Evolutionary conservation across 192 early-diverging fungal genomes (phyloP), one percentile per base, ranked within the genome.

Genomic region (Neocallimastix lanati): DNA sequence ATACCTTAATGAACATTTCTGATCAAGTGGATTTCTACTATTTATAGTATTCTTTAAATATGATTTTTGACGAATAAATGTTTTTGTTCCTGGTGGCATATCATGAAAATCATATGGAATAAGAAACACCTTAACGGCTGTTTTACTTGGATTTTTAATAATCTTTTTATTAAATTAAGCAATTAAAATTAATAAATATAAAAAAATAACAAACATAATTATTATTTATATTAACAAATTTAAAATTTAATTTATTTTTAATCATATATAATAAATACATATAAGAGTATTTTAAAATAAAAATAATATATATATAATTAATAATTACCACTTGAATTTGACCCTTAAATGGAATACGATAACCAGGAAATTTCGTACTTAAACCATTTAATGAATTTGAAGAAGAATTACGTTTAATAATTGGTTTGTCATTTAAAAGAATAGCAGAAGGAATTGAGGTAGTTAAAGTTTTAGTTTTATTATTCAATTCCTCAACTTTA

Each of bases 21-120:
- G 78, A n/a, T 80, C 80, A 27, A 76, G 29, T 29, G 83, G 16
- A 67, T 37, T 78, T 38, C 28, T 80, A 76, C 27, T 79, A 11
- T 29, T 77, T 28, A 78, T 12, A 25, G 18, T 28, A 38, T 77
- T 21, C 12, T 86, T 81, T 3, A 86, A 83, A 80, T 93, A 94
- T 12, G 88, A 89, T 79, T 94, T 95, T 84, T 94, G 93, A 28
- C 94, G 87, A 16, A 95, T 80, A 81, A 95, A 92, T 11, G 94
- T 95, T 79, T 93, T 93, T n/a, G 86, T 85, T 29, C 83, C 81
- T 6, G 87, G 78, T 2, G 93, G 92, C 92, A 95, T 91, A 76
- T 92, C 91, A 25, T 82, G 83, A 76, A 94, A 88, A 82, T 95
- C 92, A 84, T 94, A 95, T 3, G 92, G 93, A 0, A 95, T 81